Conservation (phyloP, 805 yeast genomes). For the Pichia nanzhaoensis region DNA sequence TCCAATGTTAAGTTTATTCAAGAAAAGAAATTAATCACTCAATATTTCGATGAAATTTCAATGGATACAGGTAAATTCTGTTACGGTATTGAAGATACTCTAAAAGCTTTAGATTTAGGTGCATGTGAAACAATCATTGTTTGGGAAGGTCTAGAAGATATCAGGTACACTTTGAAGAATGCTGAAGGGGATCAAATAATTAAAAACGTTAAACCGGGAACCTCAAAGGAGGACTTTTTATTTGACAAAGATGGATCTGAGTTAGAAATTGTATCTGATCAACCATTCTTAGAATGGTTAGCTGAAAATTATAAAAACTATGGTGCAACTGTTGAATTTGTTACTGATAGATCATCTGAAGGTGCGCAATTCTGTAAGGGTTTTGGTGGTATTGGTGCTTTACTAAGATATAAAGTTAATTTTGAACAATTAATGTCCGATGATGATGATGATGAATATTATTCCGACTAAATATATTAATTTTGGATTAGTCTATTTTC, state of each 20-base stretch:
- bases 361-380: conserved; percentile 98
- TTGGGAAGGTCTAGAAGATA: conserved; percentile 80
- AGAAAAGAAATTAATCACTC: conserved; percentile 90
- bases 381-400: conserved; percentile 98
- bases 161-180: conserved; percentile 80
- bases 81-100: conserved; percentile 93
- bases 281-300: conserved; percentile 89
- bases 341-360: conserved; percentile 92
- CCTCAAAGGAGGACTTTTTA: conserved; percentile 68
- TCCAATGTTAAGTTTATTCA: conserved; percentile 97
- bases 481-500: conserved; percentile 3
- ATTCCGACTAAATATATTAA: conserved; percentile 34
- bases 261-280: conserved; percentile 83
- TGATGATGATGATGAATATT: conserved; percentile 74
- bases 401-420: conserved; percentile 92
- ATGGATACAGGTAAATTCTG: conserved; percentile 97
- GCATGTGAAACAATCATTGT: conserved; percentile 92
- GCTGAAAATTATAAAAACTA: conserved; percentile 92
- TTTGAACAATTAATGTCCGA: conserved; percentile 92
- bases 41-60: conserved; percentile 93
- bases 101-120: conserved; percentile 94
- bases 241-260: conserved; percentile 82
- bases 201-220: conserved; percentile 64
- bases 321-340: conserved; percentile 95
- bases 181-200: conserved; percentile 71